Percentiles rank a stretch among this genome's conserved stretches.
These are phyloP conservation scores for Nymphaea colorata DNA, from an alignment of 164 flowering plant species.

Conservation along the genomic window DNA sequence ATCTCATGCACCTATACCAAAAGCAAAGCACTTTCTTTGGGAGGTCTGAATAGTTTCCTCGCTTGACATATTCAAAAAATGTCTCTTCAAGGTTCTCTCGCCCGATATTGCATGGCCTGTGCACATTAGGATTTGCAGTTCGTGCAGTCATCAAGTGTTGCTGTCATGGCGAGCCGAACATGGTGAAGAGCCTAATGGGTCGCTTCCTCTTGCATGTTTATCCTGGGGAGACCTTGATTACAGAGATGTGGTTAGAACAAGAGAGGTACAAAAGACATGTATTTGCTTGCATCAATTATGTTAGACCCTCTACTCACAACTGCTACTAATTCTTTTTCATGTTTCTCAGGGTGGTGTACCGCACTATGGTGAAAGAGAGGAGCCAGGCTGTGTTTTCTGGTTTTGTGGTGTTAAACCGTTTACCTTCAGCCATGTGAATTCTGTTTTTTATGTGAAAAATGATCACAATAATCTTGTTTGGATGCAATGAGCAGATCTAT, in stretches of 20 bases:
- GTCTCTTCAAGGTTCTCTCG: conserved; percentile 53
- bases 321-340: not conserved
- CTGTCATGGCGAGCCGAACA: conserved; percentile 58
- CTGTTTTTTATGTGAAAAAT: no score
- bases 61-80: not conserved
- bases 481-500: no score
- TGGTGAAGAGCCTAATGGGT: conserved; percentile 52
- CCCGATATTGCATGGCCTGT: conserved; percentile 87
- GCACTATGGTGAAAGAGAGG: conserved; percentile 73
- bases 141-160: conserved; percentile 67
- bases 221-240: conserved; percentile 83
- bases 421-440: conserved; percentile 12
- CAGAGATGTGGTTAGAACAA: conserved; percentile 93
- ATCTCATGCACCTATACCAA: not conserved
- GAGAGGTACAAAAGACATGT: conserved; percentile 30
- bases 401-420: conserved; percentile 38
- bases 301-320: not conserved
- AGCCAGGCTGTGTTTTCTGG: conserved; percentile 68
- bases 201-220: conserved; percentile 82
- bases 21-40: not conserved
- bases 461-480: no score
- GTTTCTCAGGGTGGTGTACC: conserved; percentile 70
- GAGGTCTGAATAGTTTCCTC: no score
- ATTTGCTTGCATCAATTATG: not conserved
- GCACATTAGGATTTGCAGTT: conserved; percentile 89